Conservation (phyloP, 371 early-diverging fungal genomes). For the Parasitella parasitica region DNA sequence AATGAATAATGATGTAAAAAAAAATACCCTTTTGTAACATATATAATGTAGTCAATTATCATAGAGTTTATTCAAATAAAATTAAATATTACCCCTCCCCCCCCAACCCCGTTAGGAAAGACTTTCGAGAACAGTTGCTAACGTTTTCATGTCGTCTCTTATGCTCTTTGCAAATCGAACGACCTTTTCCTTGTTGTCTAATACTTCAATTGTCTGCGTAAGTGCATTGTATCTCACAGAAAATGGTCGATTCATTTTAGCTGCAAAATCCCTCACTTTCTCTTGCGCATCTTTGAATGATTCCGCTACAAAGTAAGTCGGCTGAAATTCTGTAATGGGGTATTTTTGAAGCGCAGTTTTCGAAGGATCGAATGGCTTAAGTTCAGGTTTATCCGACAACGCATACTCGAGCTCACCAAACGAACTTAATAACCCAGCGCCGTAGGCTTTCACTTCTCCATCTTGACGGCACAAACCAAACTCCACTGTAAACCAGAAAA, state of each 20-base stretch:
- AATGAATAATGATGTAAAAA: not conserved
- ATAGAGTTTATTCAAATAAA: not conserved
- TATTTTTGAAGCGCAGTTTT: constrained; percentile 81
- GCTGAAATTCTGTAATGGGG: constrained; percentile 95
- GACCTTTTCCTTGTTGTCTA: constrained; percentile 81
- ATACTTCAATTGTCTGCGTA: constrained; percentile 88
- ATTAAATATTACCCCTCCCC: no score
- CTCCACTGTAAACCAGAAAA: constrained; percentile 95
- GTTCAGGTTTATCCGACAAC: constrained; percentile 79
- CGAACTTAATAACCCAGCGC: constrained; percentile 94
- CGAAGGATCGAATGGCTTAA: constrained; percentile 82
- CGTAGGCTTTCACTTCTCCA: constrained; percentile 83
- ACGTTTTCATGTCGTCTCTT: constrained; percentile 69
- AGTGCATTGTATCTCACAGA: constrained; percentile 89
- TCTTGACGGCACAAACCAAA: constrained; percentile 92
- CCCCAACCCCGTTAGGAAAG: no score
- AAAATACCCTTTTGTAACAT: not conserved
- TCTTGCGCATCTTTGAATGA: constrained; percentile 92
- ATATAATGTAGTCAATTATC: not conserved
- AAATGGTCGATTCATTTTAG: constrained; percentile 80
- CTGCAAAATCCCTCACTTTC: constrained; percentile 87
- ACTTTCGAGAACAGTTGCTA: constrained; percentile 69
- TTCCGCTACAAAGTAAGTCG: constrained; percentile 94
- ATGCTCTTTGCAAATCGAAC: constrained; percentile 76
- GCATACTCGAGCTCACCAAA: constrained; percentile 95